Percentiles rank a stretch among this genome's conserved stretches.
Conservation (phyloP, 441 rosid genomes). For the Brassica balearica region DNA sequence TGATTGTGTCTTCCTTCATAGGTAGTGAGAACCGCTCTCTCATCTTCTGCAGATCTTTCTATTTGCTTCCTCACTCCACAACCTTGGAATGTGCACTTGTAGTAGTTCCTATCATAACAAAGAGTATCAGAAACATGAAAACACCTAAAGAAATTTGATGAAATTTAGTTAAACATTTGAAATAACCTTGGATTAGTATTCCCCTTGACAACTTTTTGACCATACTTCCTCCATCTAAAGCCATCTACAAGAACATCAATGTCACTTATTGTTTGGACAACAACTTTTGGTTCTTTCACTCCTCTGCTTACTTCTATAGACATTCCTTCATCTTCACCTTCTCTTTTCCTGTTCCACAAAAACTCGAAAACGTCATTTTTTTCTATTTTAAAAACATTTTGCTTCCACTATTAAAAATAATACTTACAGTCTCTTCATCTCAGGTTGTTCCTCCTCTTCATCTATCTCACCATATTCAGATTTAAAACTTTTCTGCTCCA, state of each 20-base stretch:
- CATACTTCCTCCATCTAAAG: constrained; percentile 95
- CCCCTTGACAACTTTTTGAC: constrained; percentile 97
- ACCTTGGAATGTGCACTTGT: too few species aligned
- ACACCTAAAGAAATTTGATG: background rate
- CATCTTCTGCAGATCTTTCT: too few species aligned
- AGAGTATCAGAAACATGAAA: background rate
- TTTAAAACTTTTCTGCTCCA: background rate
- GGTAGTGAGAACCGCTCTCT: too few species aligned
- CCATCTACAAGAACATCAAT: constrained; percentile 96
- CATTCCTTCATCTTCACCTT: constrained; percentile 72
- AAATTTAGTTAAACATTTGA: background rate
- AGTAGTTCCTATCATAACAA: background rate
- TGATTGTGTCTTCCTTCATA: too few species aligned
- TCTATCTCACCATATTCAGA: constrained; percentile 63
- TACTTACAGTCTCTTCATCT: constrained; percentile 74
- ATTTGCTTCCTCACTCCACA: too few species aligned
- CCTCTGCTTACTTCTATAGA: constrained; percentile 76
- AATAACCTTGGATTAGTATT: constrained; percentile 92
- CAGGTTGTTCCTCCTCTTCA: constrained; percentile 78
- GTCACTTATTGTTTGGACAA: constrained; percentile 92
- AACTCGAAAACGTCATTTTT: background rate
- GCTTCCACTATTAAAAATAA: too few species aligned
- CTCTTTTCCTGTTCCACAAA: constrained; percentile 64
- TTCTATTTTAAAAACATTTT: too few species aligned
- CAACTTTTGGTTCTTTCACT: constrained; percentile 88